Percentiles rank a stretch among this genome's conserved stretches.
Evolutionary conservation across 345 rosid genomes (phyloP).

Genomic region (Acer negundo): DNA sequence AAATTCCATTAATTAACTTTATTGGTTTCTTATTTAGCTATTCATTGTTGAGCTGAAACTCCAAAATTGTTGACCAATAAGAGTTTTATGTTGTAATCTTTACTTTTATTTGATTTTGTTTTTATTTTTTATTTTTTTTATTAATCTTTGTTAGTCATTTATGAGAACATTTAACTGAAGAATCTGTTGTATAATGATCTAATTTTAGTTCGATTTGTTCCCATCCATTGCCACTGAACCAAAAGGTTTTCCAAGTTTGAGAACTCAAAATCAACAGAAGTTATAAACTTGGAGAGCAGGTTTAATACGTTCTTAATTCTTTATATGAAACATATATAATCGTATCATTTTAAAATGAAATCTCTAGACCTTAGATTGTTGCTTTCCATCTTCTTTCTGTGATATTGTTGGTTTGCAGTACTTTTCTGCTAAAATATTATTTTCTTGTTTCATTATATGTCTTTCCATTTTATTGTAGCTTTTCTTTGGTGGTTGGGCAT

Average conservation of each 20-base stretch:
- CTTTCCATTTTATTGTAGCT: conserved; percentile 43
- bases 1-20: neutral
- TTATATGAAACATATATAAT: neutral
- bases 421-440: neutral
- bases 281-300: neutral
- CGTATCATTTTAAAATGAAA: neutral
- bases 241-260: neutral
- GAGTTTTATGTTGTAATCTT: no score
- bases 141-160: neutral
- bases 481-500: conserved; percentile 63
- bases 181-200: neutral
- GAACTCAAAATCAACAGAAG: neutral
- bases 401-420: neutral
- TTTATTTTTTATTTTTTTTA: no score
- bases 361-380: neutral
- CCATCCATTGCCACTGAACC: neutral
- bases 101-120: no score
- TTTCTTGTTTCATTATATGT: conserved; percentile 9
- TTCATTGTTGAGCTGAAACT: no score
- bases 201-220: neutral
- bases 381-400: neutral
- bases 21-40: neutral
- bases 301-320: neutral
- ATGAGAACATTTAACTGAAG: neutral
- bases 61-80: no score